These are phyloP conservation scores for Gymnopus androsaceus DNA, from an alignment of 1,284 basidiomycete species.

Conservation along the genomic window DNA sequence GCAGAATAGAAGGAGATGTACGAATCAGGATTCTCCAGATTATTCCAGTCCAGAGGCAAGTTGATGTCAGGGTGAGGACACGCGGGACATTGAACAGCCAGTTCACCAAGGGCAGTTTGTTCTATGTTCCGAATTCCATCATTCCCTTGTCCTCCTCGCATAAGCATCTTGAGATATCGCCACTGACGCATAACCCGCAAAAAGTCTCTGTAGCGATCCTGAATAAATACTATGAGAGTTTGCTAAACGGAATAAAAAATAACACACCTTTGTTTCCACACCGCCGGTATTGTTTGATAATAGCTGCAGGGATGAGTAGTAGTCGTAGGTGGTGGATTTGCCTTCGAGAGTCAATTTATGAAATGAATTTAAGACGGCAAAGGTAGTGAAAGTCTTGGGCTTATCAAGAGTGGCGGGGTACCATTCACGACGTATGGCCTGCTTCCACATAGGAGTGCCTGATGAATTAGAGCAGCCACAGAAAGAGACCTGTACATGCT, in stretches of 20 bases:
- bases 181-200: background rate
- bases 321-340: constrained; percentile 23
- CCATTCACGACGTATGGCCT: constrained; percentile 18
- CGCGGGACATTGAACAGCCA: constrained; percentile 12
- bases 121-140: background rate
- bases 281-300: constrained; percentile 21
- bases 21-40: constrained; percentile 23
- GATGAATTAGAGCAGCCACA: constrained; percentile 16
- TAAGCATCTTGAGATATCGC: constrained; percentile 12
- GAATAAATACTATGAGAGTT: no score
- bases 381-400: constrained; percentile 24
- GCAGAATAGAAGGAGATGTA: background rate
- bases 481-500: constrained; percentile 9
- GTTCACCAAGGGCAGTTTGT: constrained; percentile 1
- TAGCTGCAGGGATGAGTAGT: constrained; percentile 20
- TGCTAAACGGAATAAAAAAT: background rate
- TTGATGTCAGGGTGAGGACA: constrained; percentile 15
- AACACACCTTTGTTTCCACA: background rate
- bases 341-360: constrained; percentile 22
- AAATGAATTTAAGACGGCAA: constrained; percentile 20
- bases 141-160: constrained; percentile 12
- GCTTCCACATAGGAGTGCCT: background rate
- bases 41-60: constrained; percentile 12
- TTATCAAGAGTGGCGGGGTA: constrained; percentile 21
- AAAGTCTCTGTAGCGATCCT: constrained; percentile 8